A percentile compares a stretch with the other conserved stretches of the same genome.
Conservation (phyloP, 2,329 filamentous ascomycete genomes). For the Ceratocystis eucalypticola region DNA sequence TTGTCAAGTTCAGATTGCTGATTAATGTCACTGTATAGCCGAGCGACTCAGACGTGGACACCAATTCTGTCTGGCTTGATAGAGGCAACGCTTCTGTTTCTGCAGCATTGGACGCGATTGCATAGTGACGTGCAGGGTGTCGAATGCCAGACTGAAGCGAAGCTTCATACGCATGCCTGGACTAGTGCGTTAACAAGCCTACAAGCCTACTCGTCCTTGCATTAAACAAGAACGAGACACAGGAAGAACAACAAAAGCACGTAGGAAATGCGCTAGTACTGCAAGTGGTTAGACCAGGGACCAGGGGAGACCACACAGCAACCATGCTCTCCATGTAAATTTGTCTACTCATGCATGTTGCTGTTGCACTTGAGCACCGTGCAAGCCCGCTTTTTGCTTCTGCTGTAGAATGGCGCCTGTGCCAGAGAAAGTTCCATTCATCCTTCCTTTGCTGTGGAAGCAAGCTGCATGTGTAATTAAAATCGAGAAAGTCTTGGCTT, state of each 20-base stretch:
- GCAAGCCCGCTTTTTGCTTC: not conserved
- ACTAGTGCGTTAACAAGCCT: not conserved
- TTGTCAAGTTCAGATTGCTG: not conserved
- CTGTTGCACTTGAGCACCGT: not conserved
- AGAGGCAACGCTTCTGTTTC: no score
- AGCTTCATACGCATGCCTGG: no score
- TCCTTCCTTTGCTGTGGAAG: not conserved
- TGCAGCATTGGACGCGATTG: no score
- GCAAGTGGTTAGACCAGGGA: conserved; percentile 4
- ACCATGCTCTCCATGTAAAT: not conserved
- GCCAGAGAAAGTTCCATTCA: not conserved
- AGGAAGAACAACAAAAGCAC: not conserved
- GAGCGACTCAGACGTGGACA: not conserved
- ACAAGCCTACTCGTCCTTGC: no score
- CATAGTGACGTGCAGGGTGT: no score
- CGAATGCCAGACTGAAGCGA: no score
- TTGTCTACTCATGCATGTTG: not conserved
- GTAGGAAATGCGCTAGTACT: not conserved
- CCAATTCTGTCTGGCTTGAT: no score
- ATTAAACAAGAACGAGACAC: not conserved
- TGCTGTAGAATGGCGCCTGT: not conserved
- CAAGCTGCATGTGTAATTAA: not conserved
- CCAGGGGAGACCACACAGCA: not conserved
- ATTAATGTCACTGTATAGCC: not conserved
- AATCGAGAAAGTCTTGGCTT: not conserved